Evolutionary conservation across 2,329 filamentous ascomycete genomes (phyloP).

Genomic region (Diaporthe sp.): DNA sequence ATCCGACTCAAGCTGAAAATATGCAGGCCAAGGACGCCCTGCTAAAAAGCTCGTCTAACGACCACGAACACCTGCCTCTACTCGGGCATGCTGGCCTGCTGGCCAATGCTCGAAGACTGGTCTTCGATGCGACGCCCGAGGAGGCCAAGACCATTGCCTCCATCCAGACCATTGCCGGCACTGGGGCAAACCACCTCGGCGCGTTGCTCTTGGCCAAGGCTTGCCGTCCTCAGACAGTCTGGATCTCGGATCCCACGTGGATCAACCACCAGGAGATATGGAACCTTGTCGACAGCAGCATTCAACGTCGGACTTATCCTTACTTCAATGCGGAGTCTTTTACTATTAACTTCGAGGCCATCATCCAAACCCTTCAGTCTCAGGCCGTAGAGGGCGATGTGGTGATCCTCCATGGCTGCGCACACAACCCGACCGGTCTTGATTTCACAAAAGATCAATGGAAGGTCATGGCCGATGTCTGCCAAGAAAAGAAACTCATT

Average conservation of each 20-base stretch:
- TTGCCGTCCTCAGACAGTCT: neutral
- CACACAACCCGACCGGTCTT: neutral
- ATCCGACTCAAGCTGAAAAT: neutral
- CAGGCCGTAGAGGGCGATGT: neutral
- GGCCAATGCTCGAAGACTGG: neutral
- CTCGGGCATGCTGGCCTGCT: neutral
- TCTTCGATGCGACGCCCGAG: neutral
- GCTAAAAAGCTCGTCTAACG: neutral
- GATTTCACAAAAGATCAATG: neutral
- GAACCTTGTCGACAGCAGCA: neutral
- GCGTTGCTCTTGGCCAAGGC: neutral
- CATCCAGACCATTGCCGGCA: neutral
- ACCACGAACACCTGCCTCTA: constrained; percentile 1
- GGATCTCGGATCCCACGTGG: neutral
- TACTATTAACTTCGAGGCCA: neutral
- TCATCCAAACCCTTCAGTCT: neutral
- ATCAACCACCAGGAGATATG: constrained; percentile 13
- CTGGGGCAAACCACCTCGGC: constrained; percentile 3
- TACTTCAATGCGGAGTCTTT: neutral
- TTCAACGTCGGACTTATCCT: neutral
- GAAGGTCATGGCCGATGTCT: neutral
- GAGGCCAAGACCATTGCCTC: neutral
- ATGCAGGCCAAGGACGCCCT: neutral
- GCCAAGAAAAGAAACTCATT: neutral
- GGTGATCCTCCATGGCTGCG: neutral